A percentile compares a stretch with the other conserved stretches of the same genome.
phyloP scores from a whole-genome alignment of 1,284 basidiomycete genomes.

The Spongiforma sp. region DNA sequence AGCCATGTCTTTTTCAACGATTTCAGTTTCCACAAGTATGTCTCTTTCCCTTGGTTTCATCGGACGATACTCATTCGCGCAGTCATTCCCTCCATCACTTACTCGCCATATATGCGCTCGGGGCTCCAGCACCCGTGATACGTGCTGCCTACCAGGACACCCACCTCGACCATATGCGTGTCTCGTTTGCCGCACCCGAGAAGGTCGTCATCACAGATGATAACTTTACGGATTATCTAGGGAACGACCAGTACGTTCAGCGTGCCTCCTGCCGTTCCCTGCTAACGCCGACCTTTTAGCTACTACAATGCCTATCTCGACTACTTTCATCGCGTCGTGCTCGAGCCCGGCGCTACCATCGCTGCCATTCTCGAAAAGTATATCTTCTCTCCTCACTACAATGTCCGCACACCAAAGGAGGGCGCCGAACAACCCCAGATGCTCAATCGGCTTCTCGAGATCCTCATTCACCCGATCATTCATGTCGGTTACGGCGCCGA shows the following conservation, averaged over 20 bases:
- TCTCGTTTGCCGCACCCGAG: constrained; percentile 40
- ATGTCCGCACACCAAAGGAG: constrained; percentile 27
- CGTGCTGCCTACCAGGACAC: constrained; percentile 43
- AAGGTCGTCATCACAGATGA: constrained; percentile 38
- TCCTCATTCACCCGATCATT: constrained; percentile 69
- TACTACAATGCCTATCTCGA: constrained; percentile 42
- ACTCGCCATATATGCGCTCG: constrained; percentile 48
- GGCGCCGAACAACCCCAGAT: constrained; percentile 53
- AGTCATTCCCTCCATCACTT: constrained; percentile 50
- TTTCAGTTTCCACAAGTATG: constrained; percentile 61
- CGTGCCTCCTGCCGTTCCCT: not conserved
- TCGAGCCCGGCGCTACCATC: constrained; percentile 32
- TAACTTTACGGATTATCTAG: constrained; percentile 49
- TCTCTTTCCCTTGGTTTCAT: not conserved
- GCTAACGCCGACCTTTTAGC: constrained; percentile 20
- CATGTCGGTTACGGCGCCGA: constrained; percentile 69
- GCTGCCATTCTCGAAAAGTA: constrained; percentile 32
- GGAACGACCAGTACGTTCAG: constrained; percentile 42
- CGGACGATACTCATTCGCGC: constrained; percentile 4
- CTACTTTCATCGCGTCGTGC: constrained; percentile 41
- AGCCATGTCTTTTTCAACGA: constrained; percentile 70
- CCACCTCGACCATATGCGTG: constrained; percentile 40
- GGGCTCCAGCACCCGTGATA: constrained; percentile 43
- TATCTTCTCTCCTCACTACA: constrained; percentile 32
- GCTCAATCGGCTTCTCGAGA: constrained; percentile 63